A percentile compares a stretch with the other conserved stretches of the same genome.
phyloP scores from a whole-genome alignment of 164 flowering plant genomes.

The Liriodendron chinense region DNA sequence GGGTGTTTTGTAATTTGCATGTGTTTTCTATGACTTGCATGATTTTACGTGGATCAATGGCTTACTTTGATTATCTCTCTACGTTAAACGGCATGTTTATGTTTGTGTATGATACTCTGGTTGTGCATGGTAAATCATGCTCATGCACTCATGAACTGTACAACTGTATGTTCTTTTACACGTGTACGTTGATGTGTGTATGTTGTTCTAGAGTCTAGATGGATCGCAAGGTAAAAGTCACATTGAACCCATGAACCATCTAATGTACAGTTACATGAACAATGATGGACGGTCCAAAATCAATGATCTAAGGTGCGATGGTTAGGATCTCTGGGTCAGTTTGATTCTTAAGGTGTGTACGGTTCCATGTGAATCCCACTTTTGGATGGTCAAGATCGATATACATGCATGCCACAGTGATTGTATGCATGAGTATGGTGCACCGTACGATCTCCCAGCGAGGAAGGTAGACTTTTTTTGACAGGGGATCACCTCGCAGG shows the following conservation, averaged over 20 bases:
- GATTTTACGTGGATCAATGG: conserved; percentile 14
- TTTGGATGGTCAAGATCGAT: too few relatives aligned
- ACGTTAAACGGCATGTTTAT: not conserved
- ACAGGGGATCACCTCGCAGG: not conserved
- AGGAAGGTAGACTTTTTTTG: not conserved
- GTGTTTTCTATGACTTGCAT: conserved; percentile 21
- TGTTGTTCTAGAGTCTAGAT: too few relatives aligned
- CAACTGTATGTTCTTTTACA: not conserved
- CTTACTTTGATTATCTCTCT: not conserved
- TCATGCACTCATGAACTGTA: not conserved
- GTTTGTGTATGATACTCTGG: not conserved
- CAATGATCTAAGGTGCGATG: too few relatives aligned
- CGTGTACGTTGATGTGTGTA: too few relatives aligned
- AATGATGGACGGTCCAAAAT: too few relatives aligned
- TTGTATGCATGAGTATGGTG: not conserved
- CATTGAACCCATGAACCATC: too few relatives aligned
- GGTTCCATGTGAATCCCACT: too few relatives aligned
- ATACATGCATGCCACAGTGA: too few relatives aligned
- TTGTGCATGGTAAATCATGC: not conserved
- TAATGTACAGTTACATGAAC: too few relatives aligned
- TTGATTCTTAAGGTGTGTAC: too few relatives aligned
- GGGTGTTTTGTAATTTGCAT: conserved; percentile 10
- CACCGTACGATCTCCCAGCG: not conserved
- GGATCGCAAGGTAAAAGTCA: too few relatives aligned
- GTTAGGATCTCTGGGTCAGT: too few relatives aligned